Evolutionary conservation across 306 rosid species (phyloP).

Genomic region (Carpinus viminea): DNA sequence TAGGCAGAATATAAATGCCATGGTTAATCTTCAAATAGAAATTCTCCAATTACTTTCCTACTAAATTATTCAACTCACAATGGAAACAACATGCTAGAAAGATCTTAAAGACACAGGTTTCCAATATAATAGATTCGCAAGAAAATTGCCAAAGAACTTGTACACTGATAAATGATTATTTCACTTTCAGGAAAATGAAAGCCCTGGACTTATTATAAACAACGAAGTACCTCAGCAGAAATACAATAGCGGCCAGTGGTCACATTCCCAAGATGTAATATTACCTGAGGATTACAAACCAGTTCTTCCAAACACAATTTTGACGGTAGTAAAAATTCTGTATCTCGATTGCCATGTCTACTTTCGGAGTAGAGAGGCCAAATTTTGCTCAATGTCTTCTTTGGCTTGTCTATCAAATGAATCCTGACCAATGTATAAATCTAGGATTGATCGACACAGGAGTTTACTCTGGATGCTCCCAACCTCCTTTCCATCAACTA

Average conservation of each 20-base stretch:
- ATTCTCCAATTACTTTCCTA: not conserved
- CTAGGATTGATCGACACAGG: slow-evolving; percentile 71
- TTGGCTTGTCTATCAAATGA: slow-evolving; percentile 87
- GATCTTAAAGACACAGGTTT: not conserved
- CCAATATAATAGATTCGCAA: not conserved
- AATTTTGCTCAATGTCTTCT: slow-evolving; percentile 64
- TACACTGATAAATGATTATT: not conserved
- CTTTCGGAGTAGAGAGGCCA: slow-evolving; percentile 53
- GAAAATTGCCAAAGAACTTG: no score
- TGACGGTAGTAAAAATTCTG: not conserved
- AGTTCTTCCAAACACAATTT: not conserved
- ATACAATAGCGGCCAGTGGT: not conserved
- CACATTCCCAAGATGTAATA: not conserved
- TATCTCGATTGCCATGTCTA: slow-evolving; percentile 22
- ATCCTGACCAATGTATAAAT: slow-evolving; percentile 84
- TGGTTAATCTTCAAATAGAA: not conserved
- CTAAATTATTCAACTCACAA: not conserved
- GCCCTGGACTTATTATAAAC: not conserved
- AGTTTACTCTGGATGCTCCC: slow-evolving; percentile 87
- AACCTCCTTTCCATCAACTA: slow-evolving; percentile 92
- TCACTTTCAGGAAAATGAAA: not conserved
- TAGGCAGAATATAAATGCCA: no score
- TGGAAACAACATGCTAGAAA: not conserved
- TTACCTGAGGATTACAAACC: not conserved
- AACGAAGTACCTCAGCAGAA: not conserved